Percentiles rank a stretch among this genome's conserved stretches.
These are phyloP conservation scores for Prunus mira DNA, from an alignment of 306 rosid genomes.

Conservation along the genomic window DNA sequence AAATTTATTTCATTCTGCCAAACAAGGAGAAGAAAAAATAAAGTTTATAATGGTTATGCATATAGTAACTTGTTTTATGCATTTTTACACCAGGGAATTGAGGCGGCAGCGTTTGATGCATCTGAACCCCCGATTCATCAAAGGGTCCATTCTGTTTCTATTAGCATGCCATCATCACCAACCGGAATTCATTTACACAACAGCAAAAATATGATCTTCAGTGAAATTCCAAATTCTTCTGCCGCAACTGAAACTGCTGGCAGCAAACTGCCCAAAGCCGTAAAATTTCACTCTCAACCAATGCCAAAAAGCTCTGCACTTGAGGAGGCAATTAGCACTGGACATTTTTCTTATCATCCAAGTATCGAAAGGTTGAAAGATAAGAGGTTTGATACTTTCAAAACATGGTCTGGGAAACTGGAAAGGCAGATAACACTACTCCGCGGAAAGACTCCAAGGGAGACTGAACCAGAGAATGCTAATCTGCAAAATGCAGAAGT, in stretches of 20 bases:
- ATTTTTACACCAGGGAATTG: slow-evolving; percentile 40
- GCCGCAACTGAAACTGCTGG: not conserved
- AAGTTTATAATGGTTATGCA: no score
- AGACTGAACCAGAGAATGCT: slow-evolving; percentile 24
- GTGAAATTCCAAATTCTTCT: slow-evolving; percentile 11
- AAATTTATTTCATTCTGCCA: no score
- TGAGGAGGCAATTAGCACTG: slow-evolving; percentile 13
- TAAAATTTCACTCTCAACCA: slow-evolving; percentile 68
- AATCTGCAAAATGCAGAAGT: slow-evolving; percentile 24
- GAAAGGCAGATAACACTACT: slow-evolving; percentile 62
- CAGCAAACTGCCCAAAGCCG: slow-evolving; percentile 22
- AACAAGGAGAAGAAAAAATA: no score
- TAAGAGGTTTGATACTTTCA: slow-evolving; percentile 68
- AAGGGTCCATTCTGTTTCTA: slow-evolving; percentile 47
- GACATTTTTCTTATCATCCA: slow-evolving; percentile 28
- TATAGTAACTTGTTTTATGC: not conserved
- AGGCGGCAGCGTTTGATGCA: slow-evolving; percentile 23
- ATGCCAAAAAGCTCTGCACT: slow-evolving; percentile 28
- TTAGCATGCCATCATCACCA: slow-evolving; percentile 73
- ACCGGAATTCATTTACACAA: slow-evolving; percentile 25
- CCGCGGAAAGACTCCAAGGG: slow-evolving; percentile 42
- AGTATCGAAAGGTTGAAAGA: slow-evolving; percentile 40
- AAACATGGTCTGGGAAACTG: slow-evolving; percentile 74
- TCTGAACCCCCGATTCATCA: slow-evolving; percentile 38
- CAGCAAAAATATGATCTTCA: slow-evolving; percentile 32